These are phyloP conservation scores for Aspergillus neotritici DNA, from an alignment of 2,329 filamentous ascomycete genomes.

Conservation along the genomic window DNA sequence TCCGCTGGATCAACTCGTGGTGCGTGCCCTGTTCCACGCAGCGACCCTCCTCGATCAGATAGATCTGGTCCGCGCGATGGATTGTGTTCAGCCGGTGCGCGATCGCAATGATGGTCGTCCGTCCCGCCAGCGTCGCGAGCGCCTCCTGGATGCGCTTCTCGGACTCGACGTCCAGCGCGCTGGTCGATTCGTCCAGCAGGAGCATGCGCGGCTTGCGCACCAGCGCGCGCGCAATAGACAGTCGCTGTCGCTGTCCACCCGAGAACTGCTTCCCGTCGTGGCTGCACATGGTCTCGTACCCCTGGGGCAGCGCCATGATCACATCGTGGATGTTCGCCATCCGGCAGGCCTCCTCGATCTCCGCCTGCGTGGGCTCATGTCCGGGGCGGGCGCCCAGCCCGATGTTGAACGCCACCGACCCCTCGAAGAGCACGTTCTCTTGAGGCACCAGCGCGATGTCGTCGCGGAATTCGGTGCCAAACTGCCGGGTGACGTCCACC, in stretches of 20 bases:
- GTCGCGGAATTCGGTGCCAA: slow-evolving; percentile 38
- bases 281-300: slow-evolving; percentile 58
- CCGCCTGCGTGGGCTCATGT: slow-evolving; percentile 51
- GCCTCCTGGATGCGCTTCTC: slow-evolving; percentile 45
- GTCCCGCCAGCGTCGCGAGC: slow-evolving; percentile 27
- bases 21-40: slow-evolving; percentile 48
- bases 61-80: slow-evolving; percentile 70
- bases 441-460: slow-evolving; percentile 45
- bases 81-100: slow-evolving; percentile 40
- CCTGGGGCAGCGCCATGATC: slow-evolving; percentile 57
- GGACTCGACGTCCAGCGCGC: slow-evolving; percentile 52
- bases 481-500: slow-evolving; percentile 39
- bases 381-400: slow-evolving; percentile 47
- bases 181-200: slow-evolving; percentile 57
- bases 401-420: slow-evolving; percentile 45
- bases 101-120: slow-evolving; percentile 38
- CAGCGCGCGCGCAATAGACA: slow-evolving; percentile 55
- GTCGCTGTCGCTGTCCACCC: slow-evolving; percentile 54
- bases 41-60: slow-evolving; percentile 49
- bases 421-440: slow-evolving; percentile 45
- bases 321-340: slow-evolving; percentile 67
- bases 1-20: slow-evolving; percentile 44
- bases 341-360: slow-evolving; percentile 62
- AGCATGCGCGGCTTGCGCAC: slow-evolving; percentile 50
- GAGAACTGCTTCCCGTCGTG: slow-evolving; percentile 51